Evolutionary conservation across 176 grass and related monocot species (phyloP), one percentile per base, ranked within the genome.

Genomic region (Carex myosuroides): DNA sequence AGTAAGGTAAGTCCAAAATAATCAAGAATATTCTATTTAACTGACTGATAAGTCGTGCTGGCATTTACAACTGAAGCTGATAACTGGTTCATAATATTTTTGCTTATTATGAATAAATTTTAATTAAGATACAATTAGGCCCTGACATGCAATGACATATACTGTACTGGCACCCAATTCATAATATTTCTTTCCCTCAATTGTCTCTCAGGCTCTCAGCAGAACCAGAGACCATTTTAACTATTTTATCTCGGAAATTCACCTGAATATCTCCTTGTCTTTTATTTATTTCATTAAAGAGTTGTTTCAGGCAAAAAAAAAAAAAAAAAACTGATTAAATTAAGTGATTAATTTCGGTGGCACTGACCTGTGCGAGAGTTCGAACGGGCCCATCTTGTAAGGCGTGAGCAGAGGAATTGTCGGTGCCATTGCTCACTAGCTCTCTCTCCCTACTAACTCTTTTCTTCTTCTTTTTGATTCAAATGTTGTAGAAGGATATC

Each of bases 281-380:
- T 26, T 54, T 39, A 52, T 32, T 24, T 3, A 13, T 32, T 55
- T 13, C 22, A 63, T 13, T 35, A 64, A 26, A 79, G 13, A 84
- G 32, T 64, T 16, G 6, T 39, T 48, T n/a, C 12, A 64, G 17
- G 37, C 0, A 83, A 53, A 39, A 20, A 16, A 14, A 64, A 83
- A 60, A 44, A 48, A 35, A 42, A 12, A 58, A 56, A 20, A 30
- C 0, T 7, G 41, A 30, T 35, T 18, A 24, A 12, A 21, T 6
- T 58, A 17, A 44, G 30, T 60, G 41, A 16, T 5, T 16, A 66
- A 75, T 6, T 48, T 17, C 52, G 78, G 13, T 17, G 0, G 16
- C 1, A 80, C 80, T 5, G 12, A 91, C 90, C 87, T 89, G 81
- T 91, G 90, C 5, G 81, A 74, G 73, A 91, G 90, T 70, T 64